Conservation (phyloP, 306 rosid species). For the Benincasa hispida region DNA sequence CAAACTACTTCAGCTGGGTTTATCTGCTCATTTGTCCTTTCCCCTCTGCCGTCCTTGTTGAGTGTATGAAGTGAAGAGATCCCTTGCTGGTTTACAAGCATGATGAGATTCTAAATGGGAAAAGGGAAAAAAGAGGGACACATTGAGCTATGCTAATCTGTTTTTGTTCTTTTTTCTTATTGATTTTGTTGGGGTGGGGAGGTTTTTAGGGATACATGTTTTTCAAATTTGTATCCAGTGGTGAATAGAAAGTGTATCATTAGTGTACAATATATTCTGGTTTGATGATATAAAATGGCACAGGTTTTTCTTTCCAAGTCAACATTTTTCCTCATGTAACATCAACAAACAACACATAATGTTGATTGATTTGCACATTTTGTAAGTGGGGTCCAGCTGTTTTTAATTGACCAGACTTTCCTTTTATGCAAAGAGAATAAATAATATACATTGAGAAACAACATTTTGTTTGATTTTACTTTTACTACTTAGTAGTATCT, state of each 20-base stretch:
- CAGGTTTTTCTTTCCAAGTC: background rate
- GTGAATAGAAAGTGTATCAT: slow-evolving; percentile 31
- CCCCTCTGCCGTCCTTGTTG: background rate
- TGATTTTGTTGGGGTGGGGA: background rate
- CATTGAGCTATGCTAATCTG: background rate
- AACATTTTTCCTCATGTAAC: background rate
- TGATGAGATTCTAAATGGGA: background rate
- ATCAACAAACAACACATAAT: background rate
- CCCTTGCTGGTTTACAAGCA: background rate
- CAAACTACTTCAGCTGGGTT: slow-evolving; percentile 11
- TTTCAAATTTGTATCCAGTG: slow-evolving; percentile 2
- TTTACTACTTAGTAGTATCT: background rate
- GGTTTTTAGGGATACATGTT: background rate
- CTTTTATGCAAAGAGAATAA: background rate
- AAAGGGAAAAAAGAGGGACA: background rate
- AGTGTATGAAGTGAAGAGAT: background rate
- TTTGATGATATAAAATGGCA: slow-evolving; percentile 1
- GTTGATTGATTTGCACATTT: slow-evolving; percentile 2
- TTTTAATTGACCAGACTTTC: background rate
- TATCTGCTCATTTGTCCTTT: background rate
- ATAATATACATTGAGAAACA: background rate
- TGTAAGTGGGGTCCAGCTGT: background rate
- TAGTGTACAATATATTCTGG: slow-evolving; percentile 16
- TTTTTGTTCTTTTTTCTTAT: background rate
- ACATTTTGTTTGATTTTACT: background rate